phyloP scores from a whole-genome alignment of 179 eudicot species.

The Actinidia arguta region DNA sequence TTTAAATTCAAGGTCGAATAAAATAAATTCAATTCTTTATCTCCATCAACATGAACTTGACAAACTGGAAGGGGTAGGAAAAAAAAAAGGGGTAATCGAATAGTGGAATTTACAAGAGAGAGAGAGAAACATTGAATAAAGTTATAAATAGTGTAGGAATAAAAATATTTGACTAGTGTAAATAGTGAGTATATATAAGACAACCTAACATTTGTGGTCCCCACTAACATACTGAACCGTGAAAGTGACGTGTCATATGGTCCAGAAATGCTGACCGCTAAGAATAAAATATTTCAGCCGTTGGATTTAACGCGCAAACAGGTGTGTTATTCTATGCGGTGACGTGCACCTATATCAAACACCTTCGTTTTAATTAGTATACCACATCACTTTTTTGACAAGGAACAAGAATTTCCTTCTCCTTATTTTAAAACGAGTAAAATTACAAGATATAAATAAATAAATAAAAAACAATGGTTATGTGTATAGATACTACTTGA shows the following conservation, averaged over 20 bases:
- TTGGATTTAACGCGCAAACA: constrained; percentile 26
- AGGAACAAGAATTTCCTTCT: constrained; percentile 18
- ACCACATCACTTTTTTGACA: constrained; percentile 23
- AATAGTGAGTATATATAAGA: no score
- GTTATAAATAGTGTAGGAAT: no score
- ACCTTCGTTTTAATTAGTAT: constrained; percentile 13
- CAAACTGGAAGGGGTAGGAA: no score
- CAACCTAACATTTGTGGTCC: constrained; percentile 25
- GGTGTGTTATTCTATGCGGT: constrained; percentile 38
- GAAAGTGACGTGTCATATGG: constrained; percentile 22
- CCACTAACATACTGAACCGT: constrained; percentile 12
- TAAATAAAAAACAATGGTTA: not conserved
- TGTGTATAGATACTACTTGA: not conserved
- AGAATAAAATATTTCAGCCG: constrained; percentile 26
- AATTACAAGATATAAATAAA: not conserved
- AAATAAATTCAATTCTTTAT: no score
- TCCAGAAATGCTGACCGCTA: constrained; percentile 23
- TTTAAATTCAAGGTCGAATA: no score
- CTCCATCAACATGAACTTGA: no score
- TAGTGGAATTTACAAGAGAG: no score
- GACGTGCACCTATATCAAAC: constrained; percentile 30
- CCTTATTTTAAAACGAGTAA: not conserved
- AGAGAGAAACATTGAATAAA: no score
- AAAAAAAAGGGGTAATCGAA: no score
- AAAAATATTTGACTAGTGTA: no score